These are phyloP conservation scores for Zangia roseola DNA, from an alignment of 768 basidiomycete genomes.

Conservation along the genomic window DNA sequence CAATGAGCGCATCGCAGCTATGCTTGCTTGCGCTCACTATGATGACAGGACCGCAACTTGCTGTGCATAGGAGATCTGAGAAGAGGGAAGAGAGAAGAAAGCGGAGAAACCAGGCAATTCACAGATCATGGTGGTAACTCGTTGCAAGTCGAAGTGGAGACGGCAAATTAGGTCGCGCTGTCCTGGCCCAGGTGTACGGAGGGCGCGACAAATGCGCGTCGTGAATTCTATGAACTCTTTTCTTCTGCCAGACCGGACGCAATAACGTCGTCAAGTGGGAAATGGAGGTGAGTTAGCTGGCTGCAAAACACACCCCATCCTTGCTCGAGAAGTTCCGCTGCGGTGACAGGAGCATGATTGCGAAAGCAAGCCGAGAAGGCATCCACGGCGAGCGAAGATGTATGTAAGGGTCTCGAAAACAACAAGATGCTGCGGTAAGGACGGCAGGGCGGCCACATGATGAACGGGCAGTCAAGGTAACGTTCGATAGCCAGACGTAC, in stretches of 20 bases:
- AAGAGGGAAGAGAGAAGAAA: too few species aligned
- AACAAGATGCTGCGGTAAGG: background rate
- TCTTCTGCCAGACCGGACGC: background rate
- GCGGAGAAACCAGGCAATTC: too few species aligned
- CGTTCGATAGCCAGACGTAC: constrained; percentile 6
- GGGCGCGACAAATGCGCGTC: background rate
- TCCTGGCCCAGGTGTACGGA: background rate
- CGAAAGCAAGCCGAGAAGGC: constrained; percentile 15
- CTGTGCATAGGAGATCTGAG: too few species aligned
- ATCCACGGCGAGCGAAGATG: constrained; percentile 7
- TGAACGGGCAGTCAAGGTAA: constrained; percentile 3
- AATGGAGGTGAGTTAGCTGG: background rate
- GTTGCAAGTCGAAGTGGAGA: too few species aligned
- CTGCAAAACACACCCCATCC: constrained; percentile 13
- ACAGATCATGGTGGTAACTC: too few species aligned
- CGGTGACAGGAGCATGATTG: constrained; percentile 6
- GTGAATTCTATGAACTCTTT: background rate
- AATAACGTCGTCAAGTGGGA: background rate
- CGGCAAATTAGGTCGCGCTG: too few species aligned
- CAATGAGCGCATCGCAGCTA: background rate
- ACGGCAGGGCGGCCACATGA: background rate
- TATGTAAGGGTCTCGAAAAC: background rate
- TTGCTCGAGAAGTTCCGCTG: constrained; percentile 30
- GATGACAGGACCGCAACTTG: too few species aligned
- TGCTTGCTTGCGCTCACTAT: too few species aligned